Evolutionary conservation across 345 rosid genomes (phyloP), one percentile per base, ranked within the genome.

Genomic region (Populus tremula): DNA sequence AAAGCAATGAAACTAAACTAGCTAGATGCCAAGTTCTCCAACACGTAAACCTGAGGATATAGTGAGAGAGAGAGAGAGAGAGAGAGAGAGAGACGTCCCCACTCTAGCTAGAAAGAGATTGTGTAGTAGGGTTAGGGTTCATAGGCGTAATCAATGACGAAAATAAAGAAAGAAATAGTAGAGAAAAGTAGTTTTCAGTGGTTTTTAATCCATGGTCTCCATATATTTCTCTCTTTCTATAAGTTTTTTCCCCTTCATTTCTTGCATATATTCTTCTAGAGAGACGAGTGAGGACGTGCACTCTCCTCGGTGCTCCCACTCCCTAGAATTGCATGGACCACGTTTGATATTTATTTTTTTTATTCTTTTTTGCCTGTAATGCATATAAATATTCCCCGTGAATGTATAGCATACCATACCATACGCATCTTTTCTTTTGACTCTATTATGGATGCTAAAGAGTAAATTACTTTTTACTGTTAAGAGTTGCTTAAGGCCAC

Each of bases 281-380:
- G 33, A 53, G 59, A 25, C 23, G 63, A 64, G 70, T 31, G 78
- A 79, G 79, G 67, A 85, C 85, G 84, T 83, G 88, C 86, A 83
- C 69, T 62, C 67, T 38, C 63, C 70, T 77, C 78, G 8, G 13
- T 56, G 27, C 63, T 56, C 63, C 74, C 77, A 70, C 69, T 83
- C 64, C 83, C 70, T 69, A 72, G 71, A 69, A 64, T 68, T 72
- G 72, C 84, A 71, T 85, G 90, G 90, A 85, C 87, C 90, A 80
- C 90, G 80, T 79, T 76, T 31, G 8, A 41, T 71, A 74, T 63
- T 63, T 71, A 64, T 77, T 70, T 74, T 59, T 41, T 76, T 81
- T 49, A 23, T 74, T 59, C 67, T 29, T 54, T 66, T 70, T 72
- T 18, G 9, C n/a, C 11, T 23, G 21, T 14, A 23, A 35, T 41